Evolutionary conservation across 345 rosid genomes (phyloP).

Genomic region (Hibiscus mutabilis): DNA sequence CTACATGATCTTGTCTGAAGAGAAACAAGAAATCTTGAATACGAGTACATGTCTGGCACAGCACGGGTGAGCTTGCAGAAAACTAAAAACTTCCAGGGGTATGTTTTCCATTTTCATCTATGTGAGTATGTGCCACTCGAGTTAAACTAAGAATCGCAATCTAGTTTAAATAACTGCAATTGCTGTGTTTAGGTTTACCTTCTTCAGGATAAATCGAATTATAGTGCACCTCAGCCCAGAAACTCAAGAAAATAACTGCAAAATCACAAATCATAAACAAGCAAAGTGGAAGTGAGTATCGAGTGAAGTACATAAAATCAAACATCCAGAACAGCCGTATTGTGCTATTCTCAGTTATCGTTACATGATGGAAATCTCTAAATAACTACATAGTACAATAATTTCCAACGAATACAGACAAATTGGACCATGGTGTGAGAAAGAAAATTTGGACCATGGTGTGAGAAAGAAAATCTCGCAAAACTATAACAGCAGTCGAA

Average conservation of each 20-base stretch:
- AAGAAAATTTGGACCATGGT: not conserved
- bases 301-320: not conserved
- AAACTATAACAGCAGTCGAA: not conserved
- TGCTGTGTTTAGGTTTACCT: constrained; percentile 38
- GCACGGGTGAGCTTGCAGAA: too few relatives aligned
- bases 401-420: not conserved
- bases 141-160: not conserved
- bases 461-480: not conserved
- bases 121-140: not conserved
- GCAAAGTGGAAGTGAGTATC: not conserved
- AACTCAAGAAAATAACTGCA: constrained; percentile 83
- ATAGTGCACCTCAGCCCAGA: constrained; percentile 98
- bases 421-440: not conserved
- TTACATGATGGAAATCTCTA: not conserved
- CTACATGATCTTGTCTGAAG: too few relatives aligned
- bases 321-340: not conserved
- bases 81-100: not conserved
- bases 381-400: too few relatives aligned
- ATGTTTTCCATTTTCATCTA: not conserved
- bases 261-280: not conserved
- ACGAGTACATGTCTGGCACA: too few relatives aligned
- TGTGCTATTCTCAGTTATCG: not conserved
- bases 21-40: too few relatives aligned
- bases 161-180: not conserved
- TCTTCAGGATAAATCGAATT: constrained; percentile 87